Evolutionary conservation across 2,329 filamentous ascomycete species (phyloP).

Genomic region (Leptographium wingfieldii): DNA sequence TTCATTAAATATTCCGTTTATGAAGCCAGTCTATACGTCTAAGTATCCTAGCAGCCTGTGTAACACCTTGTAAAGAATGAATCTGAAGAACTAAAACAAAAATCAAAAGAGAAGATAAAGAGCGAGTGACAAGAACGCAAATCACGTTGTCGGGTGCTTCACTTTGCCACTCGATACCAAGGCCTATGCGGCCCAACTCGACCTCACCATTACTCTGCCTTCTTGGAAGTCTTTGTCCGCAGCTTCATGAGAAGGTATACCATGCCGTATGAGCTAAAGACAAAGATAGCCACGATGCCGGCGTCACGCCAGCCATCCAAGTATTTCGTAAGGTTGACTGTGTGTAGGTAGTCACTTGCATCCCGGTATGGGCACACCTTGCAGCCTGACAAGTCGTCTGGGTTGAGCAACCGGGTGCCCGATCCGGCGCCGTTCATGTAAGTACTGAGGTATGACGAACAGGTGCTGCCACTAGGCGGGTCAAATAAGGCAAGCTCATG

Average conservation of each 20-base stretch:
- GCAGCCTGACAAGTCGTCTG: constrained; percentile 42
- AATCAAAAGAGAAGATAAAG: neutral
- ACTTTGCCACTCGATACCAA: neutral
- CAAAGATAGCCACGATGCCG: constrained; percentile 44
- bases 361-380: constrained; percentile 46
- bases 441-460: constrained; percentile 38
- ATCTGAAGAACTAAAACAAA: neutral
- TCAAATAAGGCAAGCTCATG: constrained; percentile 39
- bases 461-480: constrained; percentile 39
- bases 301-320: constrained; percentile 55
- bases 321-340: constrained; percentile 46
- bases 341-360: constrained; percentile 46
- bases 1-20: neutral
- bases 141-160: neutral
- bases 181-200: neutral
- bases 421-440: constrained; percentile 38
- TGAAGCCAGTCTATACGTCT: neutral
- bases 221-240: constrained; percentile 34
- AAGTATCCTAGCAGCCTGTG: neutral
- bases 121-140: neutral
- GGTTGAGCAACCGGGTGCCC: constrained; percentile 43
- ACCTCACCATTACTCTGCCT: constrained; percentile 22
- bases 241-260: constrained; percentile 35
- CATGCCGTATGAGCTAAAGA: constrained; percentile 36
- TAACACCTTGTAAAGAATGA: neutral